Evolutionary conservation across 2,329 filamentous ascomycete genomes (phyloP).

Genomic region (Sclerotinia borealis): DNA sequence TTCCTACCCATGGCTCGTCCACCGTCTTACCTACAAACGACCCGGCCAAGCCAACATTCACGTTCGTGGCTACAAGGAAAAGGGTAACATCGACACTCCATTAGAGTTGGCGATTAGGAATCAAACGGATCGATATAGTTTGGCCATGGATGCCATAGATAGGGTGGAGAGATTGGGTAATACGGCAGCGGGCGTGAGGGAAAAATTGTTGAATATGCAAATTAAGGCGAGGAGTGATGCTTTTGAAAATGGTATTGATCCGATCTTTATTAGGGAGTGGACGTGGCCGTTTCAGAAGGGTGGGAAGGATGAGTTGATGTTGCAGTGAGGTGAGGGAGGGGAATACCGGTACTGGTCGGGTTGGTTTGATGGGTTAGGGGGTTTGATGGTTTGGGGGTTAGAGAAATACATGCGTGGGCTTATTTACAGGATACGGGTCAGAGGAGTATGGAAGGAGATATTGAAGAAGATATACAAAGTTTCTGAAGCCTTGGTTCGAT

Average conservation of each 20-base stretch:
- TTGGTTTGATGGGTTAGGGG: too few relatives aligned
- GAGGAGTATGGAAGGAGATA: too few relatives aligned
- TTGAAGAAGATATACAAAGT: too few relatives aligned
- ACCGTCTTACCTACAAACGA: conserved; percentile 70
- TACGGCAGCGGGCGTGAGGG: conserved; percentile 53
- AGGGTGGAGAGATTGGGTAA: conserved; percentile 55
- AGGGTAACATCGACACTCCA: conserved; percentile 78
- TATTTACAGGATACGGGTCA: too few relatives aligned
- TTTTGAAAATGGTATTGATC: conserved; percentile 66
- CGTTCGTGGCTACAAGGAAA: conserved; percentile 75
- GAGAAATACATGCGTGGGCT: too few relatives aligned
- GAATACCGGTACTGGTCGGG: too few relatives aligned
- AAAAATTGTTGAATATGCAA: conserved; percentile 59
- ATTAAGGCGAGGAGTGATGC: conserved; percentile 58
- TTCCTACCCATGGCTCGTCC: conserved; percentile 74
- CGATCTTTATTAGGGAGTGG: conserved; percentile 33
- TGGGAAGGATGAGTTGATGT: background rate
- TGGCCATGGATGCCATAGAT: conserved; percentile 73
- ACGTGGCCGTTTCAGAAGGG: conserved; percentile 26
- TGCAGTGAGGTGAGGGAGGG: background rate
- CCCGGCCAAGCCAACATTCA: conserved; percentile 62
- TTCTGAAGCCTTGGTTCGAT: too few relatives aligned
- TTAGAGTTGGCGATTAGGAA: conserved; percentile 74
- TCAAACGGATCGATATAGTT: conserved; percentile 67
- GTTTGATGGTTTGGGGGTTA: background rate